Evolutionary conservation across 2,329 filamentous ascomycete genomes (phyloP), one percentile per base, ranked within the genome.

Genomic region (Thelonectria discophora): DNA sequence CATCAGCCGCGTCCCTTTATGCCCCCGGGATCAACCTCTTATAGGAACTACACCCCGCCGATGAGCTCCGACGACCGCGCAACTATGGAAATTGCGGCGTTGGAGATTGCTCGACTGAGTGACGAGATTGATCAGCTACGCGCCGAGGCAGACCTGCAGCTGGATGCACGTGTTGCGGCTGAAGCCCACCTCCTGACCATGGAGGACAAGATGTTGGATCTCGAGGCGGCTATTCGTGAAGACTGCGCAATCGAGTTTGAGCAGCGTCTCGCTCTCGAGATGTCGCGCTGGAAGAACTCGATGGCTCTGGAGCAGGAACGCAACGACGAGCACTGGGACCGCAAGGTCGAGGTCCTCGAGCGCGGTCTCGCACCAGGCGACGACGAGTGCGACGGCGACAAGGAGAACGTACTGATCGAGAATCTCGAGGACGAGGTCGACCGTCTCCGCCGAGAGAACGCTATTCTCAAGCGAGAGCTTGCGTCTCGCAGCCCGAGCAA

Each of bases 241-340:
- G 94, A 98, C 68, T 94, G 94, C 69, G 94, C 89, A 68, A 83
- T 81, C 2, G 95, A 97, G 72, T 96, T 97, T 81, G 95, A 99
- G 72, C 81, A 86, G 61, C 86, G 88, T 11, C 83, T 97, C 48
- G 86, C 88, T 18, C 79, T 89, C 12, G 93, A 97, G 75, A 86
- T 92, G 75, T 84, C 86, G 10, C 84, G 92, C n/a, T 97, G 93
- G 91, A 90, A 94, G 73, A 86, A 85, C 0, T 90, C 88, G 0
- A 86, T 93, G 75, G 90, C 92, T 17, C 86, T 90, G 5, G 93
- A 97, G 74, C 85, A 88, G 63, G 93, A 96, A 69, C 86, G 88
- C 46, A 88, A 88, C 54, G 93, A 97, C 63, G 91, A 92, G 74
- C 92, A 96, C 76, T 86, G 95, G 73, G 94, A 98, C 75, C 87